Evolutionary conservation across 2,329 filamentous ascomycete genomes (phyloP), one percentile per base, ranked within the genome.

Genomic region (Ceratocystis destructans): DNA sequence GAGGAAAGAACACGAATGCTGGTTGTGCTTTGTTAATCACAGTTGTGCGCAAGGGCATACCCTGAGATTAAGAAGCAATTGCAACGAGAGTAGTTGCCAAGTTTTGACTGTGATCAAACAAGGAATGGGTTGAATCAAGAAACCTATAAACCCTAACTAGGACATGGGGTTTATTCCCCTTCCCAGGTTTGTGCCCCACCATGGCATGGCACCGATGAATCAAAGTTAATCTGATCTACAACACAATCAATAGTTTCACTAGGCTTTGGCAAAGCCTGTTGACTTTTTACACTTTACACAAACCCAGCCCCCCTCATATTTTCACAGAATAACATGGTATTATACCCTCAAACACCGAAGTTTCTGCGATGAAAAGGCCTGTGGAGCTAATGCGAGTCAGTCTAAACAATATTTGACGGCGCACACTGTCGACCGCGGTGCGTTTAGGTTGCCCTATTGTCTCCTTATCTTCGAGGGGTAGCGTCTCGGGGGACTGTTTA

Each of bases 401-500:
- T 99, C 94, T 66, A 97, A 97, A 79, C 94, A 97, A 87, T 99
- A 96, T 75, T 83, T 99, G 69, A 95, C 93, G 72, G 88, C 88
- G 71, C 90, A 96, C 76, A 93, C 91, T 55, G 84, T 96, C 75
- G 89, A 96, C 74, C 84, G 91, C 79, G 91, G 90, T 90, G 75
- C 75, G 79, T 73, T 65, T 64, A 61, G 57, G 31, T 28, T 53
- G 48, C 20, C 28, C 44, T 53, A 41, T 33, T 59, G 25, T 59
- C 55, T 59, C 7, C n/a, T 31, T n/a, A 15, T 37, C 15, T n/a
- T 37, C 5, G 12, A 37, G 17, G 1, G 6, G 12, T n/a, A 50
- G 10, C 20, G 6, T 22, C 53, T 10, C 37, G 25, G 2, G 7
- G 55, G 15, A 17, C 15, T 61, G 31, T 41, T 48, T n/a, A 50